These are phyloP conservation scores for Brassica juncea DNA, from an alignment of 345 rosid species.

Conservation along the genomic window DNA sequence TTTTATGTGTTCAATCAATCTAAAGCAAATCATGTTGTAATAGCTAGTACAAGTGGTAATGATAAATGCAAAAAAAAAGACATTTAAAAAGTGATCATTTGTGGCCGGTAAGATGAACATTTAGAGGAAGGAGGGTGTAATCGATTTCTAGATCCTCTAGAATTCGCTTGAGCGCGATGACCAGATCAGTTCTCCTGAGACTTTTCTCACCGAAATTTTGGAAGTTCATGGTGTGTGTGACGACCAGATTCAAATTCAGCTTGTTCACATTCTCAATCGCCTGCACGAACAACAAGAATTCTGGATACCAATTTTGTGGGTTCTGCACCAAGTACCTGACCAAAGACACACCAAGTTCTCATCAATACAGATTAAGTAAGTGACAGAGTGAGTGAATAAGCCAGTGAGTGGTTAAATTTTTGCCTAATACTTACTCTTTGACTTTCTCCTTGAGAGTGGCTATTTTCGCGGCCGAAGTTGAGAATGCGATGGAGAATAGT, in stretches of 20 bases:
- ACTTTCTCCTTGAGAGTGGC: neutral
- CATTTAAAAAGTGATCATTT: neutral
- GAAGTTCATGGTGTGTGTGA: neutral
- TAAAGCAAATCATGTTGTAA: neutral
- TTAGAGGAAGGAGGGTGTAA: neutral
- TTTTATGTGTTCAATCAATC: neutral
- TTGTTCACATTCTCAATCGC: neutral
- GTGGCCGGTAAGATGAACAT: neutral
- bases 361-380: neutral
- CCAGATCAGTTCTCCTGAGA: neutral
- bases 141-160: neutral
- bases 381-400: too few species aligned
- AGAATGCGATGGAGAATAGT: neutral
- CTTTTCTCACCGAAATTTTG: neutral
- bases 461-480: neutral
- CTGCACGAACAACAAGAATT: neutral
- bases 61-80: neutral
- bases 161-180: neutral
- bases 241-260: neutral
- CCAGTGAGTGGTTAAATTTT: too few species aligned
- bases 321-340: neutral
- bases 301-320: neutral
- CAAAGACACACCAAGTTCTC: neutral
- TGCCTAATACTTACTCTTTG: neutral
- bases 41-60: neutral